Percentiles rank a stretch among this genome's conserved stretches.
Conservation (phyloP, 2,329 filamentous ascomycete genomes). For the Colletotrichum chrysophilum region DNA sequence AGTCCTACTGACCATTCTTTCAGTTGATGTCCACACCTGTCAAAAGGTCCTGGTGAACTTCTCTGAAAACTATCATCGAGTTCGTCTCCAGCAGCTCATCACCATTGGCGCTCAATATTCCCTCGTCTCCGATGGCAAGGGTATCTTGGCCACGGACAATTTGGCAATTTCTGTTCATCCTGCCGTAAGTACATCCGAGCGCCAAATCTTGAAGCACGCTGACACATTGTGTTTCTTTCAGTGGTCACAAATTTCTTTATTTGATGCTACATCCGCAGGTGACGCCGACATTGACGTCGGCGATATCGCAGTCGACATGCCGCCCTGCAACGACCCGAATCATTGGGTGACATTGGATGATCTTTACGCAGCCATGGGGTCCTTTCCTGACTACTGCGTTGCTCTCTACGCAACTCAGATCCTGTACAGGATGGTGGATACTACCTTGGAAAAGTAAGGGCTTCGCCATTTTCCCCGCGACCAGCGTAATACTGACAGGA, state of each 20-base stretch:
- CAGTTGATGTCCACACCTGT: slow-evolving; percentile 12
- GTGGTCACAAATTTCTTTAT: neutral
- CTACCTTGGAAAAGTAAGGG: neutral
- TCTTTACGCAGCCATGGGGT: neutral
- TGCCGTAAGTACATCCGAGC: neutral
- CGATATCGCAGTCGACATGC: neutral
- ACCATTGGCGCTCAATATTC: slow-evolving; percentile 36
- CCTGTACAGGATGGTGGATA: neutral
- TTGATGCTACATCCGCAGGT: neutral
- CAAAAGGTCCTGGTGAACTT: slow-evolving; percentile 28
- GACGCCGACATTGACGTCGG: neutral
- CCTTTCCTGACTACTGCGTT: neutral
- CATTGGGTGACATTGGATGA: neutral
- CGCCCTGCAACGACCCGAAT: neutral
- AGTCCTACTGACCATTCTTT: fast-evolving
- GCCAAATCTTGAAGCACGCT: neutral
- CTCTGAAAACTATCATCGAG: slow-evolving; percentile 25
- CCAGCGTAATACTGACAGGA: neutral
- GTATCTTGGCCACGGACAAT: slow-evolving; percentile 30
- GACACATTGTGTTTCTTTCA: neutral
- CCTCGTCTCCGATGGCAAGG: slow-evolving; percentile 27
- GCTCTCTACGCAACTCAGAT: neutral
- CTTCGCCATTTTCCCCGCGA: neutral
- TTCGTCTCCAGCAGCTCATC: slow-evolving; percentile 30
- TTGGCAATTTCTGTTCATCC: slow-evolving; percentile 24